Base-by-base conservation (phyloP, 1,284 basidiomycete genomes). In the Laetiporus sulphureus region DNA sequence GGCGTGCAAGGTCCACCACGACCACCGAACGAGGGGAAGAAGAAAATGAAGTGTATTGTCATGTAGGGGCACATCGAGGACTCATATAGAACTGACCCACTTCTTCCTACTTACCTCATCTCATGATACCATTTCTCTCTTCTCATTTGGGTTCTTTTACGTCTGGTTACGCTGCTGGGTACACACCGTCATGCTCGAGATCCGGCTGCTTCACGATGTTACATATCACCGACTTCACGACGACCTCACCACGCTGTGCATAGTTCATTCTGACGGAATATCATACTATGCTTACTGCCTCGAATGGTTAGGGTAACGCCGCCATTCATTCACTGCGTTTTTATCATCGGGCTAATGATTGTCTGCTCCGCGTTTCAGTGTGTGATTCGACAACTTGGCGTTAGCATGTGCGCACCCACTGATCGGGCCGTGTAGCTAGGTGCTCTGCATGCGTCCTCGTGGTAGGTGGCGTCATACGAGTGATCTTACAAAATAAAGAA, bases 111-210 rank as follows among this genome's bases (percentile, higher is more conserved):
- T 72, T 63, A 67, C 69, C 62, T 60, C 60, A 54, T 63, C 73
- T 70, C 72, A 83, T 81, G 80, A 85, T 86, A 85, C 83, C 83
- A 82, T 67, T 71, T 69, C 73, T 64, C 61, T 55, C 48, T 56
- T 46, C 51, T 47, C 47, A 53, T 55, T 59, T 54, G 54, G 57
- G 56, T 55, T 48, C 48, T 56, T n/a, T n/a, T 47, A 49, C 50
- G 57, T 60, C 55, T 55, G 55, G 57, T 52, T 54, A 45, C 52
- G 48, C 49, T 47, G 52, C 52, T 48, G 50, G 51, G 42, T 43
- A 29, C 25, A 34, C 41, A 49, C 45, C 33, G 36, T 48, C 42
- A 49, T 36, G 38, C 36, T 47, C 51, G 50, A 51, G 52, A 49
- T 51, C 50, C 50, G 49, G 48, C 46, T 50, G 47, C 47, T 53